These are phyloP conservation scores for Boletus coccyginus DNA, from an alignment of 768 basidiomycete genomes.

Conservation along the genomic window DNA sequence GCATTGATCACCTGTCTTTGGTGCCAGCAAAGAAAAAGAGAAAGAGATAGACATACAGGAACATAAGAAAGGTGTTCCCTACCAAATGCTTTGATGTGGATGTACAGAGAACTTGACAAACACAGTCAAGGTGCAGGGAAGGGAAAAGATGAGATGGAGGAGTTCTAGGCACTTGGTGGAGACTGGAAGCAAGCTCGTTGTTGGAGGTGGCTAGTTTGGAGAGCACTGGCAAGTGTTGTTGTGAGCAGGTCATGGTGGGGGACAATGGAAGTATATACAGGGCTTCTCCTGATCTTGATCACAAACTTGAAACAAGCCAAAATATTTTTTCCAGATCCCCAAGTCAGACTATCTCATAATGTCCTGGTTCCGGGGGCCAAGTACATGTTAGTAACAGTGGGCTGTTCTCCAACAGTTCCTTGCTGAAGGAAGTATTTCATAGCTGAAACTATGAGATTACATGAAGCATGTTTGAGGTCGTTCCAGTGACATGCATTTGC, in stretches of 20 bases:
- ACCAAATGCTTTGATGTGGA: slow-evolving; percentile 26
- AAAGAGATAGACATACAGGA: slow-evolving; percentile 18
- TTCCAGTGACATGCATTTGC: slow-evolving; percentile 18
- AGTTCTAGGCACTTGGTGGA: slow-evolving; percentile 34
- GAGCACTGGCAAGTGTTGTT: slow-evolving; percentile 23
- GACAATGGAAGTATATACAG: too few species aligned
- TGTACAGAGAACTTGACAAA: slow-evolving; percentile 18
- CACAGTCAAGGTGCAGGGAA: slow-evolving; percentile 29
- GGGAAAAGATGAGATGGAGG: slow-evolving; percentile 28
- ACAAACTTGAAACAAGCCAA: too few species aligned
- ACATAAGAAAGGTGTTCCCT: slow-evolving; percentile 31
- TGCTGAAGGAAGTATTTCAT: slow-evolving; percentile 15
- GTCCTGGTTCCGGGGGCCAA: too few species aligned
- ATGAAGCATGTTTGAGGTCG: slow-evolving; percentile 16
- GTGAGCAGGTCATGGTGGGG: slow-evolving; percentile 1
- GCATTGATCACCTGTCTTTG: too few species aligned
- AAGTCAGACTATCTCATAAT: too few species aligned
- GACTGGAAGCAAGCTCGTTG: slow-evolving; percentile 32
- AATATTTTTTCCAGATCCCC: too few species aligned
- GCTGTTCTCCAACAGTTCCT: neutral
- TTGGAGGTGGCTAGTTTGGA: slow-evolving; percentile 32
- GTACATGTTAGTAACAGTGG: too few species aligned
- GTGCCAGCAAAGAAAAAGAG: too few species aligned
- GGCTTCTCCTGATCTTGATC: too few species aligned
- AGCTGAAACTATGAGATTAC: slow-evolving; percentile 18